phyloP scores from a whole-genome alignment of 2,329 filamentous ascomycete genomes.

The Tympanopsis confertula region DNA sequence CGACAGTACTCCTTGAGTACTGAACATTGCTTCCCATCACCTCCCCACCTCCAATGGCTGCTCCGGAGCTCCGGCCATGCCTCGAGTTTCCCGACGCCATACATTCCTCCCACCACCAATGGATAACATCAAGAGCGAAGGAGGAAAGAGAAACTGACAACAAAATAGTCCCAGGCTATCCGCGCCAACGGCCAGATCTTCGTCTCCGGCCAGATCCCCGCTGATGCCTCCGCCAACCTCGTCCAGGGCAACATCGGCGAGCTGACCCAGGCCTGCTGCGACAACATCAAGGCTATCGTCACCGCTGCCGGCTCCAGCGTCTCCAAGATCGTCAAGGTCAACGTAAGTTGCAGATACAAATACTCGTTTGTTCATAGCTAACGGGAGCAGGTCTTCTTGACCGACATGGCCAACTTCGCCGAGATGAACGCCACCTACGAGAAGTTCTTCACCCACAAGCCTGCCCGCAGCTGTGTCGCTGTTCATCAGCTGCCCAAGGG shows the following conservation, averaged over 20 bases:
- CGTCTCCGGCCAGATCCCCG: slow-evolving; percentile 64
- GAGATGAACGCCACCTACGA: slow-evolving; percentile 74
- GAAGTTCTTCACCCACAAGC: slow-evolving; percentile 74
- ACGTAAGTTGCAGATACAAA: slow-evolving; percentile 32
- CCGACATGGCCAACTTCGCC: slow-evolving; percentile 80
- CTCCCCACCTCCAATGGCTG: too few species aligned
- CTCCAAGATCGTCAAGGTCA: slow-evolving; percentile 77
- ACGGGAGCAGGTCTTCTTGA: slow-evolving; percentile 53
- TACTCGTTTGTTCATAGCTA: not conserved
- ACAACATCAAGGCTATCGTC: slow-evolving; percentile 77
- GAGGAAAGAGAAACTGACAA: not conserved
- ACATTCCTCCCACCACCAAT: not conserved
- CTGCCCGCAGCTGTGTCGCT: slow-evolving; percentile 75
- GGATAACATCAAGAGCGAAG: not conserved
- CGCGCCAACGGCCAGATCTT: slow-evolving; percentile 55
- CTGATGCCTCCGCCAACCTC: slow-evolving; percentile 41
- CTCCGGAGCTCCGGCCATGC: too few species aligned
- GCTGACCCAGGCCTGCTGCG: slow-evolving; percentile 50
- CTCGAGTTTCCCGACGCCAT: too few species aligned
- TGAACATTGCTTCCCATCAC: too few species aligned
- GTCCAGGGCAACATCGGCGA: slow-evolving; percentile 49
- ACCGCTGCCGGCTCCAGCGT: slow-evolving; percentile 70
- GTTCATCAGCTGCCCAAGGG: slow-evolving; percentile 81
- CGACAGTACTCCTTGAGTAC: not conserved
- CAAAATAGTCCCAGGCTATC: slow-evolving; percentile 48